Conservation (phyloP, 345 rosid genomes). For the Jatropha curcas region DNA sequence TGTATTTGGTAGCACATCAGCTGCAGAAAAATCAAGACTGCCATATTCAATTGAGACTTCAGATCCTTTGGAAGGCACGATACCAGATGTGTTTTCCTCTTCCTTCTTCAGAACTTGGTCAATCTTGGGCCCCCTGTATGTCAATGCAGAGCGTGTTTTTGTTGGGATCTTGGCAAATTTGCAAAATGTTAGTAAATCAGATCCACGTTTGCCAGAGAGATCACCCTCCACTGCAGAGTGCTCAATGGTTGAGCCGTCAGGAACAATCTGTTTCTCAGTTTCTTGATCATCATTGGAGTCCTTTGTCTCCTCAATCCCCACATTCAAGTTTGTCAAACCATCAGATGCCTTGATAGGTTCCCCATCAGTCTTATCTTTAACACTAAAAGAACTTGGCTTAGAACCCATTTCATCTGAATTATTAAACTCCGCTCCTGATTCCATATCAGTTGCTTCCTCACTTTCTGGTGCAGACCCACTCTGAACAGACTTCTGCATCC, state of each 20-base stretch:
- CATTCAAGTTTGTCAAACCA: slow-evolving; percentile 34
- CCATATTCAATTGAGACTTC: slow-evolving; percentile 36
- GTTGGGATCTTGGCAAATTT: slow-evolving; percentile 85
- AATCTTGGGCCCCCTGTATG: slow-evolving; percentile 41
- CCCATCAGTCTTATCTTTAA: slow-evolving; percentile 45
- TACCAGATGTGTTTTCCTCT: slow-evolving; percentile 41
- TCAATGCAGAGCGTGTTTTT: slow-evolving; percentile 74
- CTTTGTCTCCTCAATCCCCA: slow-evolving; percentile 46
- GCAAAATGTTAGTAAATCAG: slow-evolving; percentile 67
- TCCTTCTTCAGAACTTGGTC: slow-evolving; percentile 39
- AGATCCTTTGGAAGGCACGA: slow-evolving; percentile 35
- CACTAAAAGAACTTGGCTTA: slow-evolving; percentile 52
- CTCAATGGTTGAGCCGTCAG: slow-evolving; percentile 36
- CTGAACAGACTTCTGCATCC: slow-evolving; percentile 47
- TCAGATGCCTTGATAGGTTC: slow-evolving; percentile 49
- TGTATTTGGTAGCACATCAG: slow-evolving; percentile 27
- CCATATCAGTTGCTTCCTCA: slow-evolving; percentile 53
- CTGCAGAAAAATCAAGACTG: slow-evolving; percentile 37
- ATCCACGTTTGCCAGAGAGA: slow-evolving; percentile 37
- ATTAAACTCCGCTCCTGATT: slow-evolving; percentile 48
- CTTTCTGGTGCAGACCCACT: slow-evolving; percentile 43
- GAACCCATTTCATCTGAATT: slow-evolving; percentile 51
- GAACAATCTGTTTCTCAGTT: slow-evolving; percentile 42
- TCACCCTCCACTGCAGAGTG: slow-evolving; percentile 33
- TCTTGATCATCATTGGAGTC: slow-evolving; percentile 35